Conservation (phyloP, 2,329 filamentous ascomycete genomes). For the Ophiostoma fasciatum region DNA sequence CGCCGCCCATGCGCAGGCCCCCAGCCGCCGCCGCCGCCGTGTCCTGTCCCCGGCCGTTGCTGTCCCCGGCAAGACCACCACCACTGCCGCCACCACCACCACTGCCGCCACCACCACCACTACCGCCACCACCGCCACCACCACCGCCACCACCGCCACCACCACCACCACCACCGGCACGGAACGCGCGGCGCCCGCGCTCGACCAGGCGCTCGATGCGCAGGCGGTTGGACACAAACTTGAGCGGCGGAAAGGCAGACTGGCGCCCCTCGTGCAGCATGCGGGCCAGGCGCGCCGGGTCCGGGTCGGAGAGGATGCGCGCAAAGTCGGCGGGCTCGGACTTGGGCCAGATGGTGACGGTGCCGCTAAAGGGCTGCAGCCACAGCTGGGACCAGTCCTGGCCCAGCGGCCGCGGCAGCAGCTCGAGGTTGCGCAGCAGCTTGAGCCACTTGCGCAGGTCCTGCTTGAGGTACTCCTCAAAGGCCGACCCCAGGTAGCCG, state of each 20-base stretch:
- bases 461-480: conserved; percentile 90
- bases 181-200: conserved; percentile 38
- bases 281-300: conserved; percentile 54
- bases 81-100: too few relatives aligned
- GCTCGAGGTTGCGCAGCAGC: conserved; percentile 79
- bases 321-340: conserved; percentile 64
- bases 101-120: too few relatives aligned
- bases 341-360: conserved; percentile 92
- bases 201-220: conserved; percentile 64
- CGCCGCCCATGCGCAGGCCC: background rate
- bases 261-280: conserved; percentile 90
- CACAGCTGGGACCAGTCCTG: conserved; percentile 97
- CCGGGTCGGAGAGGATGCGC: conserved; percentile 76
- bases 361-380: conserved; percentile 89
- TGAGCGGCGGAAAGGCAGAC: conserved; percentile 77
- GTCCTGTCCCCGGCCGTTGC: too few relatives aligned
- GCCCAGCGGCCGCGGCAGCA: conserved; percentile 76
- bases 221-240: conserved; percentile 78
- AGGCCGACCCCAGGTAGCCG: conserved; percentile 81
- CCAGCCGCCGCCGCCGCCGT: conserved; percentile 16
- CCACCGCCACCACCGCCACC: too few relatives aligned
- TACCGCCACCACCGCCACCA: too few relatives aligned
- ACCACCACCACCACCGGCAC: too few relatives aligned
- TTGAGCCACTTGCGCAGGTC: conserved; percentile 97
- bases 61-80: too few relatives aligned